Evolutionary conservation across 2,329 filamentous ascomycete genomes (phyloP), one percentile per base, ranked within the genome.

Genomic region (Emergomyces africanus): DNA sequence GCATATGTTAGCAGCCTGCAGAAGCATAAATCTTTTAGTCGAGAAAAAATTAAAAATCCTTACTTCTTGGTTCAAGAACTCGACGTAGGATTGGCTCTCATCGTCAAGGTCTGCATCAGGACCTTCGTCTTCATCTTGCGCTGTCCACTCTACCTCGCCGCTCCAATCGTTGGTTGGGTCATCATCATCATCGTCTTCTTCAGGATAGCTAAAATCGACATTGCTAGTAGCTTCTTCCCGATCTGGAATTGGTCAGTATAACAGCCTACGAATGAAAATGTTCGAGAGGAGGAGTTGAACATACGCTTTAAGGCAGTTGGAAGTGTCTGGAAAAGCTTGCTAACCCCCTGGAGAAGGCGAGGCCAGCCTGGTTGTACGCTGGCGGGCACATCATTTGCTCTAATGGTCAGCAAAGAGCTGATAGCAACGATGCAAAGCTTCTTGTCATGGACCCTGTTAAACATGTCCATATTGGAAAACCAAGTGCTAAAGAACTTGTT

Each of bases 401-500:
- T 84, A 60, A 99, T 76, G 51, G 85, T 88, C 57, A 99, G 82
- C 12, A 99, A 83, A 5, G 90, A 82, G 61, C 89, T 87, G 66
- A 99, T 97, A 53, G 91, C 92, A 20, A 91, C 89, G 67, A 99
- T 96, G 63, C 90, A 96, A 30, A 99, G 80, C 79, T 96, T 99
- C 83, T 99, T 99, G 78, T 99, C 94, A 71, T 99, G 94, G 2
- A 99, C 94, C 48, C 94, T 83, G 57, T 84, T 88, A 77, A 99
- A 97, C 68, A 84, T 86, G 63, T 95, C 88, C 77, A 99, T 99
- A 76, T 86, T 95, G 48, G 89, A 89, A 74, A 99, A 99, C 94
- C 94, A 99, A 61, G 95, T 78, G 74, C 89, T 96, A 79, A 99
- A 99, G 78, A 99, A 99, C 71, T 95, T 95, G 76, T 97, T 97